A percentile compares a stretch with the other conserved stretches of the same genome.
Conservation (phyloP, 2,329 filamentous ascomycete species). For the Aspergillus pseudonomiae region DNA sequence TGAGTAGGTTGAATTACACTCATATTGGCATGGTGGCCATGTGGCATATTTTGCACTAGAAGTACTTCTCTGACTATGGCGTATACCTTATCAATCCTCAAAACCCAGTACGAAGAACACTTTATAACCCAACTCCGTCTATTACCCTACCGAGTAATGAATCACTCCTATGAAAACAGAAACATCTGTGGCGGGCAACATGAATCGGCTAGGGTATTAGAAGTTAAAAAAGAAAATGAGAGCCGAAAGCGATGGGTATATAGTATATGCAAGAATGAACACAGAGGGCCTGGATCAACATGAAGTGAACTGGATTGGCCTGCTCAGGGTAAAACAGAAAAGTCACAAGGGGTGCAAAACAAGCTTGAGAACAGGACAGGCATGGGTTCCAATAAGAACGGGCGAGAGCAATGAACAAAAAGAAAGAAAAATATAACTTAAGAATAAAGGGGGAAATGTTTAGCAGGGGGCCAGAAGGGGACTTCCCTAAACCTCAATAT, state of each 20-base stretch:
- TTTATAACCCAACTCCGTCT: neutral
- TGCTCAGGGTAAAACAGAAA: neutral
- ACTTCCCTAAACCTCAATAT: conserved; percentile 39
- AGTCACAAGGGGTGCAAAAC: neutral
- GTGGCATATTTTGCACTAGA: neutral
- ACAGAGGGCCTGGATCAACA: neutral
- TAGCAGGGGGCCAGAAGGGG: neutral
- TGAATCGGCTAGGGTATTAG: neutral
- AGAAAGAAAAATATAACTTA: neutral
- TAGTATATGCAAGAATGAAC: neutral
- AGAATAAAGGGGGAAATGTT: neutral
- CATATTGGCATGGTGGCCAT: neutral
- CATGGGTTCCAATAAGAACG: neutral
- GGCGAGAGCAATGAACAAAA: conserved; percentile 17
- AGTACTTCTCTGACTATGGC: neutral
- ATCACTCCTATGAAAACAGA: neutral
- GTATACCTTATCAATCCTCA: neutral
- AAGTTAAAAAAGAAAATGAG: neutral
- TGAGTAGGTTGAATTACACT: neutral
- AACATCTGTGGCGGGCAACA: neutral
- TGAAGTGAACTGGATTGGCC: neutral
- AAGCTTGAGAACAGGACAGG: neutral
- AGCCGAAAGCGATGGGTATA: neutral
- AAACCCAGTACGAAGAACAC: neutral
- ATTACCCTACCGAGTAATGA: neutral